Base-by-base conservation (phyloP, 2,329 filamentous ascomycete species). In the Graphium sp. region DNA sequence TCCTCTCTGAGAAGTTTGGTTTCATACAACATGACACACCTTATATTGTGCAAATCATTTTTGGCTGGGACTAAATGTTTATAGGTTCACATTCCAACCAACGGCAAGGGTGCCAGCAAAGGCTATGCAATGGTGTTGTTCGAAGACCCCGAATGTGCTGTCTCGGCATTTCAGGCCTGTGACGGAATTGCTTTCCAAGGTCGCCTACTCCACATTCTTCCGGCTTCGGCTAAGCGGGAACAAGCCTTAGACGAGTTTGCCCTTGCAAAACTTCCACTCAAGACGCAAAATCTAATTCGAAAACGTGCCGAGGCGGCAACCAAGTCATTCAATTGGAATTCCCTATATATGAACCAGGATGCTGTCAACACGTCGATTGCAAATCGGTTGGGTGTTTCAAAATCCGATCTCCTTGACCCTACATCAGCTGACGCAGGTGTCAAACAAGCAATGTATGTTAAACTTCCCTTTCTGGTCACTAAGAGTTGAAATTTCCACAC, bases 281-380 rank as follows among this genome's bases (percentile, higher is more conserved):
- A 94, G 56, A 89, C 91, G 51, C 89, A 95, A 51, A 83, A 83
- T 41, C 69, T 91, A 43, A 79, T 95, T 39, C 82, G 79, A 47
- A 80, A 79, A 43, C 91, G 81, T 53, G 66, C 75, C 28, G 77
- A 87, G 42, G 81, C 85, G 14, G 66, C 79, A 7, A 76, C 74
- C 18, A 72, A 67, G 27, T 73, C 69, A 2, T 95, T 95, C 56
- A 93, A 87, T 48, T 98, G 89, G 89, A 98, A 98, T 58, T 87
- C 85, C n/a, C 61, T 98, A n/a, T 98, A 89, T 52, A 91, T 98
- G 80, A 94, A 79, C 52, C 79, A 83, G 55, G 85, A 98, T 57
- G 82, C 89, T 28, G 84, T 98, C 29, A 85, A 94, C 53, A 74
- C 81, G 27, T 91, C 85, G 5, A 72, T 93, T 35, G 83, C 89